These are phyloP conservation scores for Pichia sp. DNA, from an alignment of 1,139 yeast genomes.

Conservation along the genomic window DNA sequence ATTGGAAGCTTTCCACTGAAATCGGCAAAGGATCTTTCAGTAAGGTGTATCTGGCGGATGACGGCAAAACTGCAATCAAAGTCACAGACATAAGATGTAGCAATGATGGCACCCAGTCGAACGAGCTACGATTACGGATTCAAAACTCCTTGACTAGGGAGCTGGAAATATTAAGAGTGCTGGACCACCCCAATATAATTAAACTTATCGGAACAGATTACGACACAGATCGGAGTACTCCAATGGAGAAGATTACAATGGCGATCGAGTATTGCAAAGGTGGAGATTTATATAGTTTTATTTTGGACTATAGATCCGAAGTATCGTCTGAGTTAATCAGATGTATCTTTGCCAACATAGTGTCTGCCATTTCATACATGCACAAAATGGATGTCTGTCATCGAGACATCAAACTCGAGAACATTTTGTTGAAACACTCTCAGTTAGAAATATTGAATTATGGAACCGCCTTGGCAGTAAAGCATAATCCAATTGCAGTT, in stretches of 20 bases:
- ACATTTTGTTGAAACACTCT: constrained; percentile 50
- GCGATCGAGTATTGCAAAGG: constrained; percentile 77
- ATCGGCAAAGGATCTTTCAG: constrained; percentile 59
- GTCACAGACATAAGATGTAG: constrained; percentile 33
- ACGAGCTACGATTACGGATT: constrained; percentile 44
- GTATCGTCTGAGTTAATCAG: constrained; percentile 47
- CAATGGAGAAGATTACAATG: constrained; percentile 41
- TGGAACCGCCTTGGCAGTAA: constrained; percentile 27
- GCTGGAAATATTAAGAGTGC: constrained; percentile 51
- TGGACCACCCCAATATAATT: constrained; percentile 43
- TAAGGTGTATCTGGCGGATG: constrained; percentile 38
- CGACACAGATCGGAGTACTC: constrained; percentile 20
- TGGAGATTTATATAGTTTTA: constrained; percentile 73
- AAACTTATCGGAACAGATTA: constrained; percentile 36
- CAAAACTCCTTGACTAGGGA: constrained; percentile 75
- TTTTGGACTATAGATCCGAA: constrained; percentile 39
- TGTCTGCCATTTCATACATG: constrained; percentile 65
- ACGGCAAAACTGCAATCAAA: constrained; percentile 36
- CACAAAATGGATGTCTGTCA: constrained; percentile 70
- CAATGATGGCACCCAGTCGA: constrained; percentile 23
- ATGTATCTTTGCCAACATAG: constrained; percentile 64
- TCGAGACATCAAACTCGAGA: constrained; percentile 85
- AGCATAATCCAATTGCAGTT: constrained; percentile 45
- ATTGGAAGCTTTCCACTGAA: constrained; percentile 36
- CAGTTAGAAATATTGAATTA: constrained; percentile 28